phyloP scores from a whole-genome alignment of 768 basidiomycete genomes.

The Russula earlei region DNA sequence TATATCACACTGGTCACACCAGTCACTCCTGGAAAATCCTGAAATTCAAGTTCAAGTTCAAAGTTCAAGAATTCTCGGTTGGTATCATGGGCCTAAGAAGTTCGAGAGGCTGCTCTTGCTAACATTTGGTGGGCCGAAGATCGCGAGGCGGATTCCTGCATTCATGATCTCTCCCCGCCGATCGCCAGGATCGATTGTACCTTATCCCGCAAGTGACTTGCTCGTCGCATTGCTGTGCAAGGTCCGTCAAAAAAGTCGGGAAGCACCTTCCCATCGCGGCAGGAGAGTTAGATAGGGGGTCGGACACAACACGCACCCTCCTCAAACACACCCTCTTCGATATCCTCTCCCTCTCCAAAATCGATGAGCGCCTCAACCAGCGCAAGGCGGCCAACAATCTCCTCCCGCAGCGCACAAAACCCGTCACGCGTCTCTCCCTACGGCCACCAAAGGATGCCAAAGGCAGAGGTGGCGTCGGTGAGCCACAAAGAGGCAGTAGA shows the following conservation, averaged over 20 bases:
- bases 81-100: too few relatives aligned
- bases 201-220: slow-evolving; percentile 35
- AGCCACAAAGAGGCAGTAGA: not conserved
- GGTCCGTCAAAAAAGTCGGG: not conserved
- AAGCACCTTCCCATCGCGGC: too few relatives aligned
- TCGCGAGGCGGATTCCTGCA: slow-evolving; percentile 71
- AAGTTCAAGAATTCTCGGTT: too few relatives aligned
- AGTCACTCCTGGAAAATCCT: too few relatives aligned
- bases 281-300: not conserved
- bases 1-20: too few relatives aligned
- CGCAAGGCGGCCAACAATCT: slow-evolving; percentile 65
- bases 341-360: slow-evolving; percentile 86
- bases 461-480: not conserved
- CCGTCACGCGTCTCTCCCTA: slow-evolving; percentile 56
- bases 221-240: slow-evolving; percentile 43
- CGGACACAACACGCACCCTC: slow-evolving; percentile 39
- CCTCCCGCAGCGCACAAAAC: slow-evolving; percentile 53
- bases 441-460: not conserved
- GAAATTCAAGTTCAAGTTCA: too few relatives aligned
- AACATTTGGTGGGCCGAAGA: slow-evolving; percentile 89
- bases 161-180: slow-evolving; percentile 77
- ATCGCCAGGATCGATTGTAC: slow-evolving; percentile 49
- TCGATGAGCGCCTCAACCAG: slow-evolving; percentile 85
- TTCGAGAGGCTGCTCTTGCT: slow-evolving; percentile 90
- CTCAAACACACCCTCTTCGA: slow-evolving; percentile 73